These are phyloP conservation scores for Sordariomycetes sp. DNA, from an alignment of 2,329 filamentous ascomycete species.

Conservation along the genomic window DNA sequence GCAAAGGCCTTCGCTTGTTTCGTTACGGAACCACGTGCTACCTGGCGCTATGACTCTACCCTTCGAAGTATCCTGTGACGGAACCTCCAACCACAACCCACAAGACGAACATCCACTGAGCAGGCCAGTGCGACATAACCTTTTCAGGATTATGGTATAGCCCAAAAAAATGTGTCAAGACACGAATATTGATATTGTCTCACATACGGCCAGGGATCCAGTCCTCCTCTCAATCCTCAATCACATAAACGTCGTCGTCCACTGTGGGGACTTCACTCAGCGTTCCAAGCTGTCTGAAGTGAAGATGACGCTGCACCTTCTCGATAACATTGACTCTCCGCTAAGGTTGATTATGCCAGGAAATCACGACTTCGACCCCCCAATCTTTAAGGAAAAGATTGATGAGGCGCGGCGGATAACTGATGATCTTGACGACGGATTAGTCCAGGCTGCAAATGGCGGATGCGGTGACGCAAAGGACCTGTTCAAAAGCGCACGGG, in stretches of 20 bases:
- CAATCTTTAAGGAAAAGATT: conserved; percentile 18
- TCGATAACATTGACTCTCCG: conserved; percentile 23
- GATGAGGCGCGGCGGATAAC: conserved; percentile 5
- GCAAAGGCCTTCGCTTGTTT: too few relatives aligned
- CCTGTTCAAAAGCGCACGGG: neutral
- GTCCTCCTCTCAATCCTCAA: too few relatives aligned
- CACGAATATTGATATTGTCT: too few relatives aligned
- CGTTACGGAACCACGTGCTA: too few relatives aligned
- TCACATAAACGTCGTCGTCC: conserved; percentile 30
- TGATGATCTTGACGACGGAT: neutral
- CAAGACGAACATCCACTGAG: too few relatives aligned
- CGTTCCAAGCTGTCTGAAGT: conserved; percentile 27
- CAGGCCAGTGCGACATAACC: too few relatives aligned
- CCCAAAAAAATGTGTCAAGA: too few relatives aligned
- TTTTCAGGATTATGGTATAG: too few relatives aligned
- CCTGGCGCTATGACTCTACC: too few relatives aligned
- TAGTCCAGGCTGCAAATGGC: neutral
- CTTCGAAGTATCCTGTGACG: too few relatives aligned
- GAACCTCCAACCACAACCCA: too few relatives aligned
- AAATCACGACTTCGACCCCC: conserved; percentile 31
- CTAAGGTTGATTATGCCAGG: conserved; percentile 36
- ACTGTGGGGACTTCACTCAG: conserved; percentile 34
- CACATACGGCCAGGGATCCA: too few relatives aligned
- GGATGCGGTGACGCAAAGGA: neutral
- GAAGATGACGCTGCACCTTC: conserved; percentile 18